phyloP scores from a whole-genome alignment of 1,139 yeast species.

The Magnusiomyces tetraspermus region DNA sequence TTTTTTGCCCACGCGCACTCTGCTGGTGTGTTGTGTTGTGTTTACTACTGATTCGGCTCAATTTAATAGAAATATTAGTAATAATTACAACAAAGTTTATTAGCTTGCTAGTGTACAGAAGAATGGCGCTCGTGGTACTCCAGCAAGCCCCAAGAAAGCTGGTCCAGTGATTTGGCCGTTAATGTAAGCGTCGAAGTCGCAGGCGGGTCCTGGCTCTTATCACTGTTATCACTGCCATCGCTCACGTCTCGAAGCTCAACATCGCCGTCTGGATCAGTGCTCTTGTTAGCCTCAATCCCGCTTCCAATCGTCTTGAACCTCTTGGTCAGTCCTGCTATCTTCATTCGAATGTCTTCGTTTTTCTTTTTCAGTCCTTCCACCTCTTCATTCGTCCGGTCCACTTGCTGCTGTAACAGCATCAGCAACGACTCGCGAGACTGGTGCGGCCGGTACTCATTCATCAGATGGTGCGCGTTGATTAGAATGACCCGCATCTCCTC shows the following conservation, averaged over 20 bases:
- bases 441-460: conserved; percentile 82
- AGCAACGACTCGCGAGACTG: conserved; percentile 77
- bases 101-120: not conserved
- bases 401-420: conserved; percentile 49
- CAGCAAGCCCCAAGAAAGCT: not conserved
- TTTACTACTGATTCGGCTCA: too few relatives aligned
- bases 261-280: not conserved
- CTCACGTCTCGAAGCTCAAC: not conserved
- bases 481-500: conserved; percentile 66
- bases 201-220: not conserved
- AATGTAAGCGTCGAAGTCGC: not conserved
- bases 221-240: not conserved
- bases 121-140: not conserved
- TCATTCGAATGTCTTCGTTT: conserved; percentile 22
- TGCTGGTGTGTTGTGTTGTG: too few relatives aligned
- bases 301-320: conserved; percentile 13
- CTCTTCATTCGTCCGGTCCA: conserved; percentile 22
- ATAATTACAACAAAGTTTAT: too few relatives aligned
- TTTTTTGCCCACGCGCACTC: too few relatives aligned
- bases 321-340: conserved; percentile 21
- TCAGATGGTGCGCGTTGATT: conserved; percentile 72
- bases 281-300: not conserved
- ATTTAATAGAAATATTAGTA: too few relatives aligned
- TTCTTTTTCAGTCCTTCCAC: conserved; percentile 21
- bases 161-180: not conserved